phyloP scores from a whole-genome alignment of 2,329 filamentous ascomycete species.

The Hypoxylon sp. region DNA sequence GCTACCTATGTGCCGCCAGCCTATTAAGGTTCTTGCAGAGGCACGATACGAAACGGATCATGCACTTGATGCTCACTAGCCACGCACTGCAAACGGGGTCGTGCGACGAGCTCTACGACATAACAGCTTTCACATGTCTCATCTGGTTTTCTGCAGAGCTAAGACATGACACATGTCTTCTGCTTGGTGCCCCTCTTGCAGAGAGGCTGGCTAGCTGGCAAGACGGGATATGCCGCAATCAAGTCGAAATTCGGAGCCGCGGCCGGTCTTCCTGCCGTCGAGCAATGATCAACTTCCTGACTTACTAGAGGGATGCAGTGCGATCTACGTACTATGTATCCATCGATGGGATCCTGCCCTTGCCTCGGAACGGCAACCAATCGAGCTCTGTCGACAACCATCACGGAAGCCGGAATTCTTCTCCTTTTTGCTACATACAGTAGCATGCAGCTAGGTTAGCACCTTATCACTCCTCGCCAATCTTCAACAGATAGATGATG shows the following conservation, averaged over 20 bases:
- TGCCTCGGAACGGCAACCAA: constrained; percentile 27
- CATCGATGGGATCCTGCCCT: constrained; percentile 22
- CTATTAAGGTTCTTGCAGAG: constrained; percentile 19
- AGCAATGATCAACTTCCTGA: constrained; percentile 37
- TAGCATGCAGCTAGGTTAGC: constrained; percentile 26
- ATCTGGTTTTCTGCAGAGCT: constrained; percentile 25
- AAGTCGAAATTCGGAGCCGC: constrained; percentile 34
- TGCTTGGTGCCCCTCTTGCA: constrained; percentile 12
- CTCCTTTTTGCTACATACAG: constrained; percentile 32
- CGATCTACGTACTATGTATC: constrained; percentile 33
- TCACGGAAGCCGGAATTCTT: constrained; percentile 38
- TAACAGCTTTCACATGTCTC: constrained; percentile 36
- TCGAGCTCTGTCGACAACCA: constrained; percentile 20
- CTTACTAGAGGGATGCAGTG: constrained; percentile 17
- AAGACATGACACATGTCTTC: constrained; percentile 17
- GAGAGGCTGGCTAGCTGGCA: constrained; percentile 3
- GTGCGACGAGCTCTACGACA: constrained; percentile 32
- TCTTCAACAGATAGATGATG: constrained; percentile 31
- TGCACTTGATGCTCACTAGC: constrained; percentile 10
- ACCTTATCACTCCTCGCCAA: constrained; percentile 30
- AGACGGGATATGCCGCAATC: constrained; percentile 18
- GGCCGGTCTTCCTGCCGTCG: constrained; percentile 38
- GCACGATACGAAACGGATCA: constrained; percentile 31
- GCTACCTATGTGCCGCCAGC: constrained; percentile 19
- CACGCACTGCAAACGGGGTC: constrained; percentile 24